Conservation (phyloP, 768 basidiomycete species). For the Lepiota venenata region DNA sequence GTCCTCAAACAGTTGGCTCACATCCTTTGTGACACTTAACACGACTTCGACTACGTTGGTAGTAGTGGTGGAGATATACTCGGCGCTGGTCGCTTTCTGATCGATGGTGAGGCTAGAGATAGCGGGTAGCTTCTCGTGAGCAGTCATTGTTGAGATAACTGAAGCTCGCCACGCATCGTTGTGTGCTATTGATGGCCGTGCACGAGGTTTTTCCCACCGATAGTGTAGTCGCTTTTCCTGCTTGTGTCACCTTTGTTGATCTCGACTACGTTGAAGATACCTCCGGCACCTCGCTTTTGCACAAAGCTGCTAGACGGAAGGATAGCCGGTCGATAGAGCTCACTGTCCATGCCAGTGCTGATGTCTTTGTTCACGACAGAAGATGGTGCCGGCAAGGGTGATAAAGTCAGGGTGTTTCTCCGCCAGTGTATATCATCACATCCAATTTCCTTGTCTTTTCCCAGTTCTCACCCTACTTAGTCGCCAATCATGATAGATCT, state of each 20-base stretch:
- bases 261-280: constrained; percentile 79
- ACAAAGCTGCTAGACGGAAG: constrained; percentile 81
- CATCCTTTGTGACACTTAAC: no score
- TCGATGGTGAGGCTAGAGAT: no score
- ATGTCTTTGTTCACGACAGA: constrained; percentile 82
- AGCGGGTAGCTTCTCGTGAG: no score
- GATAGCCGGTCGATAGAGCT: constrained; percentile 82
- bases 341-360: constrained; percentile 82
- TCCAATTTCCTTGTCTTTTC: background rate
- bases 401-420: constrained; percentile 78
- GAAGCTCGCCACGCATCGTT: no score
- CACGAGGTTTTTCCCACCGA: no score
- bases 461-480: constrained; percentile 18
- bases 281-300: constrained; percentile 76
- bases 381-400: constrained; percentile 75
- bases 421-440: constrained; percentile 63
- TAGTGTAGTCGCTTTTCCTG: no score
- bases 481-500: constrained; percentile 77
- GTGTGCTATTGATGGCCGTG: no score
- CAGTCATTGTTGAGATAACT: no score
- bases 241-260: constrained; percentile 66
- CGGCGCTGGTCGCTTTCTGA: no score
- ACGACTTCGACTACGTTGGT: no score
- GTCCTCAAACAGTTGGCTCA: no score
- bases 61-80: no score